Evolutionary conservation across 129 eudicot genomes (phyloP).

Genomic region (Arctium minus): DNA sequence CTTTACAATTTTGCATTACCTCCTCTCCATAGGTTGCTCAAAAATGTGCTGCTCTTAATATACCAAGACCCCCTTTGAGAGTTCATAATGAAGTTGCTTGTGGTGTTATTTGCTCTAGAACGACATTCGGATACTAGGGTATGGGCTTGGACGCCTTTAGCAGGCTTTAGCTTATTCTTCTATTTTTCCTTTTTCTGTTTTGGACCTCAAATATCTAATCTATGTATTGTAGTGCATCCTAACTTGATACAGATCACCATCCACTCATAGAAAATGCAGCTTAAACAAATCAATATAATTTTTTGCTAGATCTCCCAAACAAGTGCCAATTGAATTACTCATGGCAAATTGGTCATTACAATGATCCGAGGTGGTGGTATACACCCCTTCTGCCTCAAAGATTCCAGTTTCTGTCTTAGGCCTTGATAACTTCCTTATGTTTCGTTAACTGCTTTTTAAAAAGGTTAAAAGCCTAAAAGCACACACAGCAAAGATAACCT

Average conservation of each 20-base stretch:
- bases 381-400: neutral
- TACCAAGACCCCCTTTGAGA: neutral
- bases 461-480: neutral
- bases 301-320: neutral
- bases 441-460: neutral
- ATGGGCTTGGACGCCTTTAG: no score
- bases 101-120: neutral
- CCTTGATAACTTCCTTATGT: neutral
- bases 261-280: neutral
- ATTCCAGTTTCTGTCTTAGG: neutral
- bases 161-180: neutral
- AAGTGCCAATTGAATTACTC: neutral
- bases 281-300: neutral
- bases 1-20: no score
- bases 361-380: neutral
- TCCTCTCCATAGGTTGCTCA: no score
- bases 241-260: neutral
- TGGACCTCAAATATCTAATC: neutral
- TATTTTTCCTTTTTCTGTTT: neutral
- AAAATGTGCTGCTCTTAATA: no score
- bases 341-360: neutral
- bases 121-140: neutral
- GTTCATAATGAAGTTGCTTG: neutral
- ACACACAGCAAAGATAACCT: neutral
- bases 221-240: neutral